Base-by-base conservation (phyloP, 345 rosid genomes). In the Geranium rotundifolium region DNA sequence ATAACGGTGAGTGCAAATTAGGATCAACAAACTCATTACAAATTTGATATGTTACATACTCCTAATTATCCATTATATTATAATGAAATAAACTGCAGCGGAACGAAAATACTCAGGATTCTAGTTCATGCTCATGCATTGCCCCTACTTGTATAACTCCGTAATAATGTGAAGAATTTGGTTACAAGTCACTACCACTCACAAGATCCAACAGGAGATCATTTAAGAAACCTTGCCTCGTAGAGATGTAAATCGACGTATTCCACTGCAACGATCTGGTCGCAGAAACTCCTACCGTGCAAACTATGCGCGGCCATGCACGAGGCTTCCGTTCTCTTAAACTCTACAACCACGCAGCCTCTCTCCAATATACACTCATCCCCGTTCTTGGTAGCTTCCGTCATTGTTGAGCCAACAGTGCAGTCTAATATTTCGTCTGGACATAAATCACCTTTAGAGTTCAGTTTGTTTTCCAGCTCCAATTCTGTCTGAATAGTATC, bases 301-400 rank as follows among this genome's bases (percentile, higher is more conserved):
- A 90, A 73, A 58, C 81, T 73, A 69, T 86, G 89, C 10, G 89
- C 99, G 6, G 96, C 95, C 31, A 15, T 71, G 56, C 89, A 68
- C 17, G 93, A 72, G 14, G 87, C 84, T 79, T 86, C 96, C 15
- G 77, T 70, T 85, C 96, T 88, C 67, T 79, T 57, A 58, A 78
- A 95, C 75, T 90, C 93, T 31, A 95, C 90, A 63, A 85, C 77
- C 54, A 95, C 84, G 67, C 78, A 75, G 17, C 95, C 96, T 5
- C 65, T 58, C 71, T 90, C 91, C 56, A 88, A 86, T 59, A 78
- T 61, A 18, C 41, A 37, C 58, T 67, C 49, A 17, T 73, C 82
- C 46, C 61, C 73, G 64, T 80, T 75, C 49, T 75, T 69, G 17
- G 12, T 46, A 46, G 15, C 52, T 9, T 14, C 52, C 15, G 27